Evolutionary conservation across 208 protist genomes (phyloP).

Genomic region (Endotrypanum monterogeii): DNA sequence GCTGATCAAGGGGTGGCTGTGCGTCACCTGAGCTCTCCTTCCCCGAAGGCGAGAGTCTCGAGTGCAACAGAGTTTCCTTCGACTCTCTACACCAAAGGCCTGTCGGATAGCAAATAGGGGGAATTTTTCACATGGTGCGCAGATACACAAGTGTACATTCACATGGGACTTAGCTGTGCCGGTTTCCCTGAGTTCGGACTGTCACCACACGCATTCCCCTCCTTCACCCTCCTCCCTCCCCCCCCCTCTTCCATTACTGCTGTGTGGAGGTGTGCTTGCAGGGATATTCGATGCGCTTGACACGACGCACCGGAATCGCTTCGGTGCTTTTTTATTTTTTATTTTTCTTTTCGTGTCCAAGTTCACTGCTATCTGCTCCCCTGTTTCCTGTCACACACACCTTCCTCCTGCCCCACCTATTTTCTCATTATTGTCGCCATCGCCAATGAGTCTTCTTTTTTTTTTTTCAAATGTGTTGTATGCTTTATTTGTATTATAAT

Average conservation of each 20-base stretch:
- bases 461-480: too few species aligned
- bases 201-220: too few species aligned
- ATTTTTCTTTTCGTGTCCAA: too few species aligned
- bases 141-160: background rate
- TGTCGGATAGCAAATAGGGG: too few species aligned
- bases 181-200: too few species aligned
- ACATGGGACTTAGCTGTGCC: background rate
- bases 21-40: constrained; percentile 6
- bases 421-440: too few species aligned
- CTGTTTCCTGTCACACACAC: background rate
- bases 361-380: background rate
- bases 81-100: background rate
- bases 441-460: too few species aligned
- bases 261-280: background rate
- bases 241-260: too few species aligned
- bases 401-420: background rate
- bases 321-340: too few species aligned
- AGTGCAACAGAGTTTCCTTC: background rate
- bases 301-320: too few species aligned
- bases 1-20: constrained; percentile 1
- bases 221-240: background rate
- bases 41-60: background rate
- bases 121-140: background rate
- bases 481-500: too few species aligned
- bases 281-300: too few species aligned